Conservation (phyloP, 2,329 filamentous ascomycete genomes). For the Verruconis gallopava region DNA sequence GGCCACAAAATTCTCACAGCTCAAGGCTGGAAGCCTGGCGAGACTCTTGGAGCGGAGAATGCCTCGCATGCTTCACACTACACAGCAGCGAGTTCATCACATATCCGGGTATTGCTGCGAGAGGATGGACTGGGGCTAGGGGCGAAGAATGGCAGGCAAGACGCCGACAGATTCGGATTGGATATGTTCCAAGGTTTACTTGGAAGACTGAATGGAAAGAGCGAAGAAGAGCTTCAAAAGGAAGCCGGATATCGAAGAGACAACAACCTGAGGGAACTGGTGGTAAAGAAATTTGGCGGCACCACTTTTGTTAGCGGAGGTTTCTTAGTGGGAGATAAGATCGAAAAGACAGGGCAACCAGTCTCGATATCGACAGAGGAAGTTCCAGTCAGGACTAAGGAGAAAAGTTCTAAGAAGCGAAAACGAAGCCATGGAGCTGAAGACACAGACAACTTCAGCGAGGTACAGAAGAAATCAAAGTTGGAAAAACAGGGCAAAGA, state of each 20-base stretch:
- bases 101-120: constrained; percentile 75
- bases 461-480: constrained; percentile 15
- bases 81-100: constrained; percentile 67
- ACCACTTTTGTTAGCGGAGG: constrained; percentile 87
- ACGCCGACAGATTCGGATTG: constrained; percentile 64
- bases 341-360: constrained; percentile 34
- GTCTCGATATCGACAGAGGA: constrained; percentile 35
- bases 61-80: constrained; percentile 63
- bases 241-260: constrained; percentile 57
- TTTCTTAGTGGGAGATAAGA: constrained; percentile 48
- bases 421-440: constrained; percentile 27
- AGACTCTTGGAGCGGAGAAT: constrained; percentile 65
- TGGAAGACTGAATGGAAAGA: constrained; percentile 80
- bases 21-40: constrained; percentile 83
- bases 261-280: constrained; percentile 58
- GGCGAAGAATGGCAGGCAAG: constrained; percentile 49
- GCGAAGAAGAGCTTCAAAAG: constrained; percentile 55
- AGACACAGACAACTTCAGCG: constrained; percentile 36
- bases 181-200: constrained; percentile 78
- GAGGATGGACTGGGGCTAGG: constrained; percentile 87
- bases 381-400: constrained; percentile 24
- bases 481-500: constrained; percentile 19
- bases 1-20: constrained; percentile 79
- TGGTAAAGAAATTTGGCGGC: constrained; percentile 61
- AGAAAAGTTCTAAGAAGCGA: constrained; percentile 18